Evolutionary conservation across 257 asterid species (phyloP), one percentile per base, ranked within the genome.

Genomic region (Solanum gandarillasii): DNA sequence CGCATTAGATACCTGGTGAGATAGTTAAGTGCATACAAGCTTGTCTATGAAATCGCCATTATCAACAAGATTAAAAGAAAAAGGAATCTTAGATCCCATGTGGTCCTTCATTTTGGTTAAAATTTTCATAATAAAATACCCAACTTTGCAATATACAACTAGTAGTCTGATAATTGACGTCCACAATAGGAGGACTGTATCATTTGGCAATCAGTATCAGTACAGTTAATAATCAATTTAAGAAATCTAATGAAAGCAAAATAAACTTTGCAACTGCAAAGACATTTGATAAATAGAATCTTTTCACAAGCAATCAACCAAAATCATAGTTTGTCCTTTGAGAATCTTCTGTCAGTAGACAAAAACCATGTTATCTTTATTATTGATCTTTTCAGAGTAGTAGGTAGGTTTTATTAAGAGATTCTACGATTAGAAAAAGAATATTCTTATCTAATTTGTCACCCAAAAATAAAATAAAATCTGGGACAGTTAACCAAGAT

Each of bases 361-460:
- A 68, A 83, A 75, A 86, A 76, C 89, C 90, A 88, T 83, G 90
- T 90, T 90, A 76, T 76, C 71, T 87, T 48, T 58, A 68, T 90
- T 88, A 86, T 86, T 90, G 79, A 68, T 67, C 65, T 86, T 86
- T 83, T 71, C 35, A 32, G 86, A 39, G 70, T 81, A 83, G 32
- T 87, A 83, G 32, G 38, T 71, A 35, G 71, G 55, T 39, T 29
- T 32, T 36, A 52, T 85, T 21, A 1, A 32, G 23, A 43, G 72
- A 72, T 13, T 41, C 60, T 25, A 58, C 58, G 12, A 46, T 23
- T 81, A 12, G 12, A 43, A 29, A 62, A 82, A 18, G 91, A 89
- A 87, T 87, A 89, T 87, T 90, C 87, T 72, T 38, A 43, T 48
- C 35, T 82, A 78, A 85, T 70, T 58, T 81, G 87, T 75, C 65